These are phyloP conservation scores for Chytriomyces sp. DNA, from an alignment of 192 early-diverging fungal genomes.

Conservation along the genomic window DNA sequence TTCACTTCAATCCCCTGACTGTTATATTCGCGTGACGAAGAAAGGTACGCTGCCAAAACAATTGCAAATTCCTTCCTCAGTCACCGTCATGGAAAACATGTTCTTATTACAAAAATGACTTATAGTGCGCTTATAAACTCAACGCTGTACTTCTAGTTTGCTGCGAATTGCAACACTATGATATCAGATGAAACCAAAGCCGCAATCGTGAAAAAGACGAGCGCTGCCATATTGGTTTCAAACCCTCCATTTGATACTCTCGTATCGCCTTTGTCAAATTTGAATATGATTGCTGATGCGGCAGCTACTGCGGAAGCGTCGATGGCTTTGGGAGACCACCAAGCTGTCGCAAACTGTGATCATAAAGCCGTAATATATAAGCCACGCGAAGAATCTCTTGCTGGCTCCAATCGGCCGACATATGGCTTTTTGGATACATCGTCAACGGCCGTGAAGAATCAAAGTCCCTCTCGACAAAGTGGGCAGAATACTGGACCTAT, in stretches of 20 bases:
- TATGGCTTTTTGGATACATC: background rate
- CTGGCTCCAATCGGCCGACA: too few relatives aligned
- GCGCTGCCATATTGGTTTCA: background rate
- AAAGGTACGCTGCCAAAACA: too few relatives aligned
- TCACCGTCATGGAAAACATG: too few relatives aligned
- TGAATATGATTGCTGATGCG: constrained; percentile 25
- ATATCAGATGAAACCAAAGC: constrained; percentile 26
- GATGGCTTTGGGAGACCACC: background rate
- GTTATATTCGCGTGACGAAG: too few relatives aligned
- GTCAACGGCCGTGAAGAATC: background rate
- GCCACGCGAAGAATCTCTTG: background rate
- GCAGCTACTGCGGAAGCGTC: constrained; percentile 15
- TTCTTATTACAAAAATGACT: too few relatives aligned
- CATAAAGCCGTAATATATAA: background rate
- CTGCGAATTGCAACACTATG: constrained; percentile 3
- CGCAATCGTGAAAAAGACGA: constrained; percentile 19
- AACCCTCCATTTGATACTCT: background rate
- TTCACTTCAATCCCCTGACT: too few relatives aligned
- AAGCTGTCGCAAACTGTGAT: too few relatives aligned
- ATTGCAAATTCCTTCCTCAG: too few relatives aligned
- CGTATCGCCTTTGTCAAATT: constrained; percentile 8
- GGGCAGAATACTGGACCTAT: background rate
- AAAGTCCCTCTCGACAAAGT: background rate
- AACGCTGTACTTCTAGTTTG: too few relatives aligned
- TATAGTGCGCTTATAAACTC: too few relatives aligned